Conservation (phyloP, 106 monocot genomes). For the Cymbidium sinense region DNA sequence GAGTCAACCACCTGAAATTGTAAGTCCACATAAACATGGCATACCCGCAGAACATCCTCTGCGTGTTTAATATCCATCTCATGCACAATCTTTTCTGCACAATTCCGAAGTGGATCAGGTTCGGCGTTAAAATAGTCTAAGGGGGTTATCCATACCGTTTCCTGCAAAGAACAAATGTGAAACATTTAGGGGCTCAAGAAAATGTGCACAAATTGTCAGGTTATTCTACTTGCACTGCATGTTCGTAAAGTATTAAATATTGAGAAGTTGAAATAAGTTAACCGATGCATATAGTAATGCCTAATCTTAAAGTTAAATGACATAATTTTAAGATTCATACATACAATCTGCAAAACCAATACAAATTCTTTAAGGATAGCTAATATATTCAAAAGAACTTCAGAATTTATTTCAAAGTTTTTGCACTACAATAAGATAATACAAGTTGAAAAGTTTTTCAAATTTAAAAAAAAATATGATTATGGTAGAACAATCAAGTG, state of each 20-base stretch:
- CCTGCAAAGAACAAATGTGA: constrained; percentile 32
- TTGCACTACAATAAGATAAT: too few species aligned
- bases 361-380: background rate
- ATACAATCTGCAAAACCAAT: background rate
- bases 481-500: too few species aligned
- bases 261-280: background rate
- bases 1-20: constrained; percentile 62
- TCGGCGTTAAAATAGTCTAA: constrained; percentile 62
- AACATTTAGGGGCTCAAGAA: background rate
- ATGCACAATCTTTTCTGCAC: constrained; percentile 69
- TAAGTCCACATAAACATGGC: constrained; percentile 61
- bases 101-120: constrained; percentile 83
- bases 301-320: background rate
- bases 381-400: too few species aligned
- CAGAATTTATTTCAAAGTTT: too few species aligned
- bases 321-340: background rate
- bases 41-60: constrained; percentile 77
- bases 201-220: background rate
- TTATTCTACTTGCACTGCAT: background rate
- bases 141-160: constrained; percentile 54
- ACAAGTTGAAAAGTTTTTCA: too few species aligned
- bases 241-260: background rate
- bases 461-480: too few species aligned
- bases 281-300: background rate
- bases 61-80: constrained; percentile 73